Conservation (phyloP, 2,329 filamentous ascomycete genomes). For the Diaporthe sp. region DNA sequence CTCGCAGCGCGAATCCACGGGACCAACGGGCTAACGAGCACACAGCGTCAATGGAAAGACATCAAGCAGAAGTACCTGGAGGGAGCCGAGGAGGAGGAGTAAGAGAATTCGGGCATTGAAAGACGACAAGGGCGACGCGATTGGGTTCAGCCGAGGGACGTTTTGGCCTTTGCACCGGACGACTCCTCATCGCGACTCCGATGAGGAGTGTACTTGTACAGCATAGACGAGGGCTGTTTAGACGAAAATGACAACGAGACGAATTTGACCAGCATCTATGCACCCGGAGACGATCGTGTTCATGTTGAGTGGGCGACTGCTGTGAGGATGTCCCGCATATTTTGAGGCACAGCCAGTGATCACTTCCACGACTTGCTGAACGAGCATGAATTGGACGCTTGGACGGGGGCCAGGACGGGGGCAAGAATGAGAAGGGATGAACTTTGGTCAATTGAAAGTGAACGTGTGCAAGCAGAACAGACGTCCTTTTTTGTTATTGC, state of each 20-base stretch:
- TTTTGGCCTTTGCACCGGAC: background rate
- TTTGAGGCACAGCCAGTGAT: background rate
- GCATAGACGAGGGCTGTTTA: conserved; percentile 40
- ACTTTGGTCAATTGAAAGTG: background rate
- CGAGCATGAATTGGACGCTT: background rate
- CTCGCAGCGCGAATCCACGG: background rate
- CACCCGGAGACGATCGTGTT: background rate
- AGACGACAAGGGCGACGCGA: background rate
- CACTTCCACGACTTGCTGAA: background rate
- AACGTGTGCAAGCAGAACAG: too few relatives aligned
- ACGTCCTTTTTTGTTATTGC: background rate
- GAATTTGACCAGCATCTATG: conserved; percentile 19
- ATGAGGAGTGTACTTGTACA: conserved; percentile 39
- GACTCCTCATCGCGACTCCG: background rate
- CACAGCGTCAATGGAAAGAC: conserved; percentile 99
- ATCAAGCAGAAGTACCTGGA: conserved; percentile 92
- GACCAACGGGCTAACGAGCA: conserved; percentile 22
- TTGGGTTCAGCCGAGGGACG: background rate
- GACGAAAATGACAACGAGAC: conserved; percentile 32
- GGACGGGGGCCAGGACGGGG: background rate
- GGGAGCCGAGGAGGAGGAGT: conserved; percentile 76
- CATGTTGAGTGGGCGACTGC: background rate
- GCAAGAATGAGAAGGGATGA: background rate
- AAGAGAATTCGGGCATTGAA: conserved; percentile 41
- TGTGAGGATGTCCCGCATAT: background rate